Evolutionary conservation across 352 stramenopile species (phyloP).

Genomic region (Phytophthora vignae): DNA sequence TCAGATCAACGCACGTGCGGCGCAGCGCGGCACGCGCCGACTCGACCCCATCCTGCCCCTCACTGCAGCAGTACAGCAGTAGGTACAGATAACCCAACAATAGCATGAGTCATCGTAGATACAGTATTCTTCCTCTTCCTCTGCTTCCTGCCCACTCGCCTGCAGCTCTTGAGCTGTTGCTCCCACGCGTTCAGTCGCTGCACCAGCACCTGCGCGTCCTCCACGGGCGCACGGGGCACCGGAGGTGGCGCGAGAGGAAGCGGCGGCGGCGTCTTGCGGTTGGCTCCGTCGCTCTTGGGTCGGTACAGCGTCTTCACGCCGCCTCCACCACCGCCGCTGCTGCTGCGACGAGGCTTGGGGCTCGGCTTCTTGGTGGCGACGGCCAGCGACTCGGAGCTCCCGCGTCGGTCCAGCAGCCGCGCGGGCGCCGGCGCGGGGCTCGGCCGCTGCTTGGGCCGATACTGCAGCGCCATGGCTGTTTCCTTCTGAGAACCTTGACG

Average conservation of each 20-base stretch:
- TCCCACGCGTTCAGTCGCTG: conserved; percentile 32
- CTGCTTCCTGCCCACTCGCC: background rate
- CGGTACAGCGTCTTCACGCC: conserved; percentile 13
- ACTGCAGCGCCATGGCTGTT: conserved; percentile 20
- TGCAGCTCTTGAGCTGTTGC: conserved; percentile 27
- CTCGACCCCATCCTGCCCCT: conserved; percentile 10
- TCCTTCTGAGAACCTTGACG: conserved; percentile 28
- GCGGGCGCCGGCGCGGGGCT: conserved; percentile 10
- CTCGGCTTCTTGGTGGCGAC: conserved; percentile 4
- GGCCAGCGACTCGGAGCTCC: background rate
- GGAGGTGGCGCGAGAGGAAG: conserved; percentile 8
- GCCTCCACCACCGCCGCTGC: conserved; percentile 1
- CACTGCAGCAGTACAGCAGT: conserved; percentile 2
- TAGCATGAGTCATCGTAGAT: too few relatives aligned
- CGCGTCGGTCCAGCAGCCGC: conserved; percentile 19
- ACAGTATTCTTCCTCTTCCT: too few relatives aligned
- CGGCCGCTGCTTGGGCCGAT: conserved; percentile 1
- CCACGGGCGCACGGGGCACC: conserved; percentile 1
- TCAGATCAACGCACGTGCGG: conserved; percentile 45
- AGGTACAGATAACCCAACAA: background rate
- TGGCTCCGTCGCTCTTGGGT: conserved; percentile 6
- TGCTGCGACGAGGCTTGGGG: conserved; percentile 5
- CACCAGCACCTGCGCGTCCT: conserved; percentile 22
- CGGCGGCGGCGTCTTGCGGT: conserved; percentile 2
- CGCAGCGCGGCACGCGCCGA: conserved; percentile 27